Evolutionary conservation across 192 early-diverging fungal genomes (phyloP), one percentile per base, ranked within the genome.

Genomic region (Rhizoclosmatium globosum): DNA sequence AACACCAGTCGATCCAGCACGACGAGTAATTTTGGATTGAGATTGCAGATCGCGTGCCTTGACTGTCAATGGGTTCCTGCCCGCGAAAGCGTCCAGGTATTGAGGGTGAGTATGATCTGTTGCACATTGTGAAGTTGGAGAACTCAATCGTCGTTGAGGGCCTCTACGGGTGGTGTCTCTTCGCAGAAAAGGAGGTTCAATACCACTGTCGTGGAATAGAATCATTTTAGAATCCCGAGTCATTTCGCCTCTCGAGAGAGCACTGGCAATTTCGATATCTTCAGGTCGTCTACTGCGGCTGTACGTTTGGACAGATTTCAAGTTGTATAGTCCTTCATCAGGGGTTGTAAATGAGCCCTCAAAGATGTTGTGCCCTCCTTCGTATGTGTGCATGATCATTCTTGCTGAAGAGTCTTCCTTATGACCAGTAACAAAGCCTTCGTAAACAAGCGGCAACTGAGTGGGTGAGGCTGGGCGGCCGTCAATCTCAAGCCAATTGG

Each of bases 381-480:
- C 72, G 46, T 64, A n/a, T 7, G 7, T 9, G 45, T 74, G 72
- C 72, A 74, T 74, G 58, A 74, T 62, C 17, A 74, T 74, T n/a
- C 72, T 56, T 43, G 72, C 72, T 11, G 57, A 64, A 45, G 58
- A 43, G 11, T 7, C 6, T 21, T 64, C 21, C 6, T 7, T 9
- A 41, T 45, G n/a, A 6, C 72, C 72, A 17, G 57, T 64, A 13
- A 74, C 42, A 43, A 23, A 45, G 23, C 72, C 72, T 62, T 74
- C 72, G 21, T 74, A 74, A 31, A 74, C 43, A 38, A 19, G 6
- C 7, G 72, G 72, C 7, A 74, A 2, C 7, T 7, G 19, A n/a
- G 44, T 43, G 41, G 39, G 44, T 11, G 42, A n/a, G 2, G 44
- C 72, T 1, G 72, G 72, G 9, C 46, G 9, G 57, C 72, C 72